Evolutionary conservation across 2,329 filamentous ascomycete species (phyloP), one percentile per base, ranked within the genome.

Genomic region (Verticillium nubilum): DNA sequence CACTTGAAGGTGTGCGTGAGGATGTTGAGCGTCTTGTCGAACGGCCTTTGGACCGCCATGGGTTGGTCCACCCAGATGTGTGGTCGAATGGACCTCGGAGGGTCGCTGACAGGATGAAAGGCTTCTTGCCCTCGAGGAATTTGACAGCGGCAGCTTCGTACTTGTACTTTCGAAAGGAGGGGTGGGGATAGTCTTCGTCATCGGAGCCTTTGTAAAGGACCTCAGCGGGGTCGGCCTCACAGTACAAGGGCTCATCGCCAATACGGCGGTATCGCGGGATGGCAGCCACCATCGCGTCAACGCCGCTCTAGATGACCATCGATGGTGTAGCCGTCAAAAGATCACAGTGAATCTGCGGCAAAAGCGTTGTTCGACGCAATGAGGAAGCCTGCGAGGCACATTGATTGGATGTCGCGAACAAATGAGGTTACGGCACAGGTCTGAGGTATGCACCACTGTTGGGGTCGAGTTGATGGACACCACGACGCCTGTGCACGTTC

Each of bases 51-150:
- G 76, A 74, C 50, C 70, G 67, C 82, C 82, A 85, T 15, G 82
- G 82, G 62, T 84, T 83, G 31, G 69, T 66, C 82, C 82, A 85
- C 25, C 79, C 79, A 2, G 71, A 75, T 47, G 72, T 67, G 58
- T 66, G 69, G 52, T 80, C 77, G 63, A 90, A 88, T 0, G 88
- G 88, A 0, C 88, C 88, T 61, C 74, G 79, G 3, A 91, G 74
- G 5, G 74, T 72, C 6, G 88, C 82, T 13, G 88, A 88, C 3
- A 86, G 69, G 2, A 92, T 76, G 26, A 81, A 67, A 0, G 87
- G 80, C 2, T 78, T 68, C 29, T 78, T 73, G 0, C 88, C 88
- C 6, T 77, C 72, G 37, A 90, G 73, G 65, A 82, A 90, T 33
- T 79, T 77, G 31, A 78, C 73, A 1, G 84, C 88, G 13, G 87